Percentiles rank a stretch among this genome's conserved stretches.
Evolutionary conservation across 306 rosid genomes (phyloP).

Genomic region (Carpinus viminea): DNA sequence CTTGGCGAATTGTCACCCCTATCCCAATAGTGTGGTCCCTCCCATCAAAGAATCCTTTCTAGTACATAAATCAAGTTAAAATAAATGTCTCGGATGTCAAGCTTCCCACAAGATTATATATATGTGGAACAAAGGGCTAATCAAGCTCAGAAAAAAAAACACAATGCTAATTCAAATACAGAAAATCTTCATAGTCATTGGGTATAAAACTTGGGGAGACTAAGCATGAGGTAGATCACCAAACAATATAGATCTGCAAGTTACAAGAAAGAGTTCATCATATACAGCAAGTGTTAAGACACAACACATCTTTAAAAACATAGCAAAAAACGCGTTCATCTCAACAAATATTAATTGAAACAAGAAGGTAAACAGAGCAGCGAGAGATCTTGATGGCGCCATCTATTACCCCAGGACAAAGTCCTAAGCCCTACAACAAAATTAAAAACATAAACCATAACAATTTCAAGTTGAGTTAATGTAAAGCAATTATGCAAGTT

Average conservation of each 20-base stretch:
- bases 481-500: background rate
- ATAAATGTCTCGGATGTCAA: background rate
- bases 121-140: background rate
- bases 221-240: background rate
- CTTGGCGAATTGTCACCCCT: too few relatives aligned
- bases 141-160: background rate
- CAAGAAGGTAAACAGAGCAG: constrained; percentile 61
- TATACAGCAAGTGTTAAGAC: background rate
- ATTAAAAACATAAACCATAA: background rate
- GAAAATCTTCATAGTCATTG: background rate
- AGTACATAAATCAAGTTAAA: background rate
- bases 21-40: background rate
- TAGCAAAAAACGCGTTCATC: background rate
- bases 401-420: constrained; percentile 88
- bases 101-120: background rate
- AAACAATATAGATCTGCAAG: background rate
- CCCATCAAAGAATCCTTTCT: background rate
- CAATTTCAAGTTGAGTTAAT: background rate
- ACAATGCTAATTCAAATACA: background rate
- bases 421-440: constrained; percentile 79
- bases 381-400: constrained; percentile 95
- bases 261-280: background rate
- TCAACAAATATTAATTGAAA: background rate
- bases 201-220: background rate
- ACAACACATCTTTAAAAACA: background rate